Base-by-base conservation (phyloP, 306 rosid genomes). In the Quercus agrifolia region DNA sequence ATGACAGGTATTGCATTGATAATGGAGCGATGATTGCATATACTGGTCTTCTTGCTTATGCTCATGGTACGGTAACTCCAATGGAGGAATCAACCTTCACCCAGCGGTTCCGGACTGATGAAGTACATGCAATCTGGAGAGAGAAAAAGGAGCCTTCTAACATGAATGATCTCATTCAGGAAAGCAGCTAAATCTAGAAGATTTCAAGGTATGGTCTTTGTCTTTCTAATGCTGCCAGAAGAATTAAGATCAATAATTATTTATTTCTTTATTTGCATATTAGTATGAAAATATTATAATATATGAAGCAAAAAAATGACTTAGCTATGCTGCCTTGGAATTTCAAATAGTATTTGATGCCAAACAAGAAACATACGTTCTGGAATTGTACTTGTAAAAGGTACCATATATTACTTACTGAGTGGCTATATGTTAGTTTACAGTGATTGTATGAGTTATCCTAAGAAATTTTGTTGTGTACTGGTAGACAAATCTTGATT, bases 1-100 rank as follows among this genome's bases (percentile, higher is more conserved):
- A 94, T 83, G 98, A 94, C 59, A 86, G 98, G 80, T 94, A 94
- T 81, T 94, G 97, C 81, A 6, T 94, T 70, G 98, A 94, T 61
- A 94, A 94, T 75, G 98, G 97, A 35, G 98, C 98, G 46, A 94
- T 94, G 99, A 94, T 94, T 55, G 99, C 99, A 20, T 94, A 91
- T 64, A 90, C 97, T 20, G 99, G 99, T 83, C 97, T 94, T 61
- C 95, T 94, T 81, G 93, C 94, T 71, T 90, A 81, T 85, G 91
- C 95, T 51, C 81, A 88, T 52, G 99, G 97, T 54, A 66, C 83
- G 19, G 79, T 89, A 1, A 94, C 97, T 58, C 81, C 92, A 4
- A 71, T 92, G 5, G 95, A 87, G 84, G 94, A 94, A 70, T 85
- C 97, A 2, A 89, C 97, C 4, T 88, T 94, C 83, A 92, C 97